phyloP scores from a whole-genome alignment of 2,329 filamentous ascomycete species.

The Pestalotiopsis sp. region DNA sequence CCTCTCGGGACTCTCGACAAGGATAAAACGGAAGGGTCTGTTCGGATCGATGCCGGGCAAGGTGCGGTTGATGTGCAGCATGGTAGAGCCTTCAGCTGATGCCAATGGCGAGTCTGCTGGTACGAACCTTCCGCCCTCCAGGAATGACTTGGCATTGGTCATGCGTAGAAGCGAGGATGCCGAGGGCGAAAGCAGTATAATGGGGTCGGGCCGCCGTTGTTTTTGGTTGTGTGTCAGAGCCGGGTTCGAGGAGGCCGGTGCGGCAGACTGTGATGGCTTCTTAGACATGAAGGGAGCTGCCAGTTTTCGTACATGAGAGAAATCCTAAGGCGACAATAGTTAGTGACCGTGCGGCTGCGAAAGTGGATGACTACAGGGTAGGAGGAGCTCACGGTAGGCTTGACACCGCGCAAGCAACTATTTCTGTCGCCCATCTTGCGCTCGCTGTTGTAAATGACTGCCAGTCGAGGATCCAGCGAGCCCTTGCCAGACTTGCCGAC shows the following conservation, averaged over 20 bases:
- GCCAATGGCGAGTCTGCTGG: constrained; percentile 68
- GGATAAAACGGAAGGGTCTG: constrained; percentile 86
- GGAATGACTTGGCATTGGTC: constrained; percentile 93
- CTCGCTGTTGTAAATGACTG: constrained; percentile 90
- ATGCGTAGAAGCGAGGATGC: constrained; percentile 93
- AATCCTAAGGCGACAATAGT: constrained; percentile 66
- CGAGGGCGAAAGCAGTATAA: constrained; percentile 95
- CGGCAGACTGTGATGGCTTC: constrained; percentile 47
- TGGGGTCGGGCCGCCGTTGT: constrained; percentile 69
- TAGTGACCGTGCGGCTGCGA: not conserved
- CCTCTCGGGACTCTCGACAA: constrained; percentile 89
- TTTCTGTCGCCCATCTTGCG: constrained; percentile 92
- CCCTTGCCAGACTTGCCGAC: constrained; percentile 62
- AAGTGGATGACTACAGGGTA: not conserved
- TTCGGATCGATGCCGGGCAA: constrained; percentile 72
- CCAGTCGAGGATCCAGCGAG: constrained; percentile 76
- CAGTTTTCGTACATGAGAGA: constrained; percentile 88
- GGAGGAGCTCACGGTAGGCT: constrained; percentile 71
- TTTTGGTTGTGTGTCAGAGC: constrained; percentile 58
- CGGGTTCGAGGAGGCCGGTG: constrained; percentile 42
- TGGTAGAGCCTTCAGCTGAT: constrained; percentile 67
- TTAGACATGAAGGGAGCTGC: constrained; percentile 75
- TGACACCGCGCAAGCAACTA: constrained; percentile 81
- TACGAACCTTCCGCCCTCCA: constrained; percentile 80
- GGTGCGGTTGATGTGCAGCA: constrained; percentile 81